Percentiles rank a stretch among this genome's conserved stretches.
Evolutionary conservation across 257 asterid species (phyloP).

Genomic region (Sherardia arvensis): DNA sequence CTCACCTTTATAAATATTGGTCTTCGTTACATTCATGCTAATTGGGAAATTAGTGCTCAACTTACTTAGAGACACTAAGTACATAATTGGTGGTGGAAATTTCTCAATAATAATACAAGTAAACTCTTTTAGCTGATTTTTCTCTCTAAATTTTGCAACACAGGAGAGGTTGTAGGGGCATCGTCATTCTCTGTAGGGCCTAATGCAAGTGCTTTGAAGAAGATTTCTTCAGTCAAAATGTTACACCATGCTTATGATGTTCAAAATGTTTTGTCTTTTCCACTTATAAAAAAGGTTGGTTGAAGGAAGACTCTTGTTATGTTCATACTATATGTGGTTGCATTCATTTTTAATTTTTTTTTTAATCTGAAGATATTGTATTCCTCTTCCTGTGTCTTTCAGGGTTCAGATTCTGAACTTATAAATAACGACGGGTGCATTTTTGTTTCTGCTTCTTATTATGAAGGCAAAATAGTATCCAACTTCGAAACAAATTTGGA

Average conservation of each 20-base stretch:
- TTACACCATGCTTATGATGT: slow-evolving; percentile 61
- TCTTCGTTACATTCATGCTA: neutral
- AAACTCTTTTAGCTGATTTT: slow-evolving; percentile 17
- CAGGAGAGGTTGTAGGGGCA: slow-evolving; percentile 97
- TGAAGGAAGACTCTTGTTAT: neutral
- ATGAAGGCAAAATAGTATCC: slow-evolving; percentile 57
- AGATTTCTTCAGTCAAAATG: slow-evolving; percentile 81
- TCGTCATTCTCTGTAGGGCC: slow-evolving; percentile 79
- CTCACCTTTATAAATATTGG: neutral
- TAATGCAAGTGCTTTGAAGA: slow-evolving; percentile 52
- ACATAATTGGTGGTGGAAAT: neutral
- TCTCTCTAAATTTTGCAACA: slow-evolving; percentile 14
- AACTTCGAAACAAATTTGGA: slow-evolving; percentile 39
- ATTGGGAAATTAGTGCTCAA: neutral
- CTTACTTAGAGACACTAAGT: neutral
- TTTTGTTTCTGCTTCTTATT: slow-evolving; percentile 62
- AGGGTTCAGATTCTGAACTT: slow-evolving; percentile 61
- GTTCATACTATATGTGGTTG: neutral
- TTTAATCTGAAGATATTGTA: neutral
- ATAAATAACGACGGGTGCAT: slow-evolving; percentile 43
- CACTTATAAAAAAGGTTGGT: slow-evolving; percentile 63
- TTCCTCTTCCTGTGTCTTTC: slow-evolving; percentile 13
- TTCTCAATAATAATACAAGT: neutral
- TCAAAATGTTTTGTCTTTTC: slow-evolving; percentile 46
- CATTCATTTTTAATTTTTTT: neutral